phyloP scores from a whole-genome alignment of 23 red algal genomes.

The Gracilaria domingensis region DNA sequence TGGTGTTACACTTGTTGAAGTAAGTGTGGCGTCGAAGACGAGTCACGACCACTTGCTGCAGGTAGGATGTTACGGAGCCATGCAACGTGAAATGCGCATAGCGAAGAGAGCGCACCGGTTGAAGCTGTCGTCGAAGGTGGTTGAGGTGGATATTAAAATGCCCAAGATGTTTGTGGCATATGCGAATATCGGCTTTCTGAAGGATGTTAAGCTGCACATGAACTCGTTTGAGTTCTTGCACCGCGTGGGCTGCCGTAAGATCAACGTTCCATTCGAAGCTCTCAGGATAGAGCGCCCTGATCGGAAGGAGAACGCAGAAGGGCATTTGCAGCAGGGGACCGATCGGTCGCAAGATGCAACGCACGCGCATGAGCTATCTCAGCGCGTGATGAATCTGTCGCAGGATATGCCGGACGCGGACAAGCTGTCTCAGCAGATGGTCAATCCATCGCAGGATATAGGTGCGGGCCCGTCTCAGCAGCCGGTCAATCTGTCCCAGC shows the following conservation, averaged over 20 bases:
- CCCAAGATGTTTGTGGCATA: conserved; percentile 16
- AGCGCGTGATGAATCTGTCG: too few relatives aligned
- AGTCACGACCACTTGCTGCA: conserved; percentile 10
- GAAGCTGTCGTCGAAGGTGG: not conserved
- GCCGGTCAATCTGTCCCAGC: too few relatives aligned
- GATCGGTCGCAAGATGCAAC: too few relatives aligned
- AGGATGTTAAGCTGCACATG: not conserved
- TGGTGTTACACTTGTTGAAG: conserved; percentile 23
- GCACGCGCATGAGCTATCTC: too few relatives aligned
- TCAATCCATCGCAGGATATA: too few relatives aligned
- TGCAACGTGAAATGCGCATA: not conserved
- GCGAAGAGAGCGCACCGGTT: not conserved
- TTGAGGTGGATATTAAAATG: not conserved
- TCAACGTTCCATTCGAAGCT: not conserved
- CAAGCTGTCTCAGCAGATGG: too few relatives aligned
- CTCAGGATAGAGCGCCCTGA: not conserved
- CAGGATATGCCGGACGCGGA: too few relatives aligned
- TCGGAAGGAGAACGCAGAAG: too few relatives aligned
- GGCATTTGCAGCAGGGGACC: too few relatives aligned
- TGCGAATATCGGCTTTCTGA: not conserved
- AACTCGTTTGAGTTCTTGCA: conserved; percentile 41
- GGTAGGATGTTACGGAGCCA: conserved; percentile 23
- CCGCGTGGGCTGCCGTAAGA: conserved; percentile 21
- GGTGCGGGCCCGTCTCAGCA: too few relatives aligned
- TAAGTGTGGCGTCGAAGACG: conserved; percentile 2